Evolutionary conservation across 768 basidiomycete species (phyloP).

Genomic region (Russula sp.): DNA sequence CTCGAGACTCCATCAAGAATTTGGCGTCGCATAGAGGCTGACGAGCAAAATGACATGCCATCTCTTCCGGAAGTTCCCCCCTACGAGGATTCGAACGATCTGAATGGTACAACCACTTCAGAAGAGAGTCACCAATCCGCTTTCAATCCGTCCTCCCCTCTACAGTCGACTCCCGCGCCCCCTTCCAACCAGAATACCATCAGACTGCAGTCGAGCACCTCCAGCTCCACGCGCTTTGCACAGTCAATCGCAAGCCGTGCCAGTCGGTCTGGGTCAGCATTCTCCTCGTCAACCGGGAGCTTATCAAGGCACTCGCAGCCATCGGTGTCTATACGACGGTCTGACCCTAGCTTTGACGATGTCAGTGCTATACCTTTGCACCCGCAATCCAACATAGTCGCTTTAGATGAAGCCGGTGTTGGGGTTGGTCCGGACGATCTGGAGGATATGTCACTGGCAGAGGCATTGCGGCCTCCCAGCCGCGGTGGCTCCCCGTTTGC

Average conservation of each 20-base stretch:
- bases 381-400: conserved; percentile 40
- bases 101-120: conserved; percentile 39
- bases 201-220: conserved; percentile 51
- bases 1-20: conserved; percentile 80
- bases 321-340: conserved; percentile 5
- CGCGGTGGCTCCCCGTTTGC: conserved; percentile 49
- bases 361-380: conserved; percentile 56
- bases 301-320: conserved; percentile 17
- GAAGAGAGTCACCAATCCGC: conserved; percentile 42
- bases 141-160: conserved; percentile 46
- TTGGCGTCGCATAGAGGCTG: conserved; percentile 76
- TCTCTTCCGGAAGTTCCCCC: conserved; percentile 74
- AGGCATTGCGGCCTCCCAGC: conserved; percentile 57
- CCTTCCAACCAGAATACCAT: conserved; percentile 50
- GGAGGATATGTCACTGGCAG: conserved; percentile 47
- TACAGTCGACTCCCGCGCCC: conserved; percentile 65
- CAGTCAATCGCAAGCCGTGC: conserved; percentile 51
- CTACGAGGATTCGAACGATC: conserved; percentile 61
- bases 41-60: conserved; percentile 74
- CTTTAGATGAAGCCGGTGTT: conserved; percentile 6
- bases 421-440: conserved; percentile 38
- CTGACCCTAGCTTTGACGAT: conserved; percentile 49
- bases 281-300: conserved; percentile 29
- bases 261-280: conserved; percentile 39
- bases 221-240: conserved; percentile 50